phyloP scores from a whole-genome alignment of 139 green algal genomes.

The Chlamydomonas sp. region DNA sequence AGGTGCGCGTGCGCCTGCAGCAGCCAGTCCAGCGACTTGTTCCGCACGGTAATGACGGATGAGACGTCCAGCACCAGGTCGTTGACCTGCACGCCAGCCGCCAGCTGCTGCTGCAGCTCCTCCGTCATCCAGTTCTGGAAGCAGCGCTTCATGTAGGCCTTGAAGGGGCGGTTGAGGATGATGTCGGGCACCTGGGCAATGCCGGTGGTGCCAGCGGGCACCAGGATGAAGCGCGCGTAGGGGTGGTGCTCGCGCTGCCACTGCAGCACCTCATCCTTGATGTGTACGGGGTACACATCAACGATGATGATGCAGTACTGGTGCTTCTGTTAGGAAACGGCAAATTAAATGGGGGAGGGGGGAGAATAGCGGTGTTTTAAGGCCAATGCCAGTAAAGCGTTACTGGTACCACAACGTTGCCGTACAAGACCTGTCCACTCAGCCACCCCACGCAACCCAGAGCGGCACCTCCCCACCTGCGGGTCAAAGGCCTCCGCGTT shows the following conservation, averaged over 20 bases:
- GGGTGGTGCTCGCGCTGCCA: not conserved
- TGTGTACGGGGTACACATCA: conserved; percentile 2
- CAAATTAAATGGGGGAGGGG: not conserved
- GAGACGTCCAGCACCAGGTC: not conserved
- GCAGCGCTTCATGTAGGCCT: not conserved
- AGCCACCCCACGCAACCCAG: too few relatives aligned
- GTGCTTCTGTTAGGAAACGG: not conserved
- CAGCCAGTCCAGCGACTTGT: not conserved
- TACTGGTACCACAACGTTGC: too few relatives aligned
- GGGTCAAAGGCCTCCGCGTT: too few relatives aligned
- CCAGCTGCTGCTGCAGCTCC: not conserved
- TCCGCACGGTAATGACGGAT: not conserved
- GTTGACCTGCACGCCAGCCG: not conserved
- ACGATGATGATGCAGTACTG: not conserved
- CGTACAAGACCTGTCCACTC: too few relatives aligned
- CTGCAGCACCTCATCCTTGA: not conserved
- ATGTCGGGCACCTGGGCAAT: not conserved
- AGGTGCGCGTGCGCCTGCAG: not conserved
- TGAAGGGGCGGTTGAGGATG: conserved; percentile 1
- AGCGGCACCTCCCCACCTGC: too few relatives aligned
- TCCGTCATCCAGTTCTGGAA: not conserved
- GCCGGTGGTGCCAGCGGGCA: not conserved
- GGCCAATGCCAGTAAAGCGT: too few relatives aligned
- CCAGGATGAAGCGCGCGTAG: not conserved
- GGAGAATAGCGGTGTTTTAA: too few relatives aligned